Evolutionary conservation across 441 rosid genomes (phyloP), one percentile per base, ranked within the genome.

Genomic region (Gossypium schwendimanii): DNA sequence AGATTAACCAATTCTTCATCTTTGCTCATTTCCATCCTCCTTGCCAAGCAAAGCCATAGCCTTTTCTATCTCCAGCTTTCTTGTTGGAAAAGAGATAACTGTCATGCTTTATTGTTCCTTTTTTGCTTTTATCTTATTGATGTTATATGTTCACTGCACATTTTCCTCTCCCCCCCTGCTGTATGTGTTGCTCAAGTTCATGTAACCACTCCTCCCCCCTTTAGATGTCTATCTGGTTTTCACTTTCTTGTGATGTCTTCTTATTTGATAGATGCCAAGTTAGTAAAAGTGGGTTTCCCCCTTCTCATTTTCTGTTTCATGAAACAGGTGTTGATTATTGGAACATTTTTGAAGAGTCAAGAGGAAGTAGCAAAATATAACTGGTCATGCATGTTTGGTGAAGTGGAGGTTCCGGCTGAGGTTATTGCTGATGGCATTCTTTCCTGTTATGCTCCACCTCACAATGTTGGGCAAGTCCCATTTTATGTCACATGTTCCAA

Each of bases 361-460:
- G 84, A 84, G 72, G 95, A 88, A 75, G 84, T 86, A 75, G 72
- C 63, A 14, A 85, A 80, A 26, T 88, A 73, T 82, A 85, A 79
- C 45, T 92, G 98, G 99, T 91, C 98, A 71, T 91, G 98, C 69
- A 95, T 95, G 98, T 95, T 90, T 85, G 99, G 98, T 18, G 99
- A 93, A 84, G 89, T 91, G 73, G 98, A 92, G 80, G 98, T 95
- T 82, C 98, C 96, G 23, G 98, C 97, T 71, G 86, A 91, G 77
- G 78, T 92, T 77, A 73, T 92, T 78, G 94, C 86, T 1, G 92
- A 89, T 74, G 99, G 97, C 20, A 78, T 89, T 81, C 94, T 94
- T 71, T 83, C 87, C 72, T 91, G 96, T 77, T 79, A 75, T 76
- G 82, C 91, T 79, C 97, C 97, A 1, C 81, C 85, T 33, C 97